Evolutionary conservation across 139 green algal genomes (phyloP).

Genomic region (Nannochloris sp.): DNA sequence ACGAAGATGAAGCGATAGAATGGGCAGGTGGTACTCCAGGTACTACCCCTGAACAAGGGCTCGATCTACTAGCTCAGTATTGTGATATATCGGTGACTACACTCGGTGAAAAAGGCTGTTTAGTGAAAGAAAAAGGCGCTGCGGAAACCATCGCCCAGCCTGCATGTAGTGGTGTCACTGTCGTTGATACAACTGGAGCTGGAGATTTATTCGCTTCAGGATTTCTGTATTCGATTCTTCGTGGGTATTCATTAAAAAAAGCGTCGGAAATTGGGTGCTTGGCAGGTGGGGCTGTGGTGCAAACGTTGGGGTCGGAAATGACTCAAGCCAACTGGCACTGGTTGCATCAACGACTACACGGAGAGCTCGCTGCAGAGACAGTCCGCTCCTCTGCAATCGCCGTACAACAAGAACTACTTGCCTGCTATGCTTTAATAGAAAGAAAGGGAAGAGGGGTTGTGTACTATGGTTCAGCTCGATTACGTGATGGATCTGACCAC

Average conservation of each 20-base stretch:
- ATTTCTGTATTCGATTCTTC: conserved; percentile 31
- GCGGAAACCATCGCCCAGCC: conserved; percentile 22
- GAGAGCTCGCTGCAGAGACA: conserved; percentile 39
- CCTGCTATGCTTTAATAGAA: conserved; percentile 52
- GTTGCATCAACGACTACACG: conserved; percentile 36
- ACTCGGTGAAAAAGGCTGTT: conserved; percentile 48
- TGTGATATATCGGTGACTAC: conserved; percentile 45
- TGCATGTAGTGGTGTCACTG: conserved; percentile 34
- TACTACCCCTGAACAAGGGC: conserved; percentile 7
- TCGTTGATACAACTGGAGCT: conserved; percentile 57
- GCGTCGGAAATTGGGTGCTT: conserved; percentile 53
- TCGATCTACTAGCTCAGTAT: conserved; percentile 31
- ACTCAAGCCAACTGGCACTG: conserved; percentile 33
- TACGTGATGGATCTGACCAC: conserved; percentile 33
- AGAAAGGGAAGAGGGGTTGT: conserved; percentile 46
- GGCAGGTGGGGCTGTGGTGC: conserved; percentile 51
- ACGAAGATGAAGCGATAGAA: conserved; percentile 52
- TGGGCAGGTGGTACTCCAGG: neutral
- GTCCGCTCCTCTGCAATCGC: conserved; percentile 37
- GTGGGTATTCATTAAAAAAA: conserved; percentile 21
- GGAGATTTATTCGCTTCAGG: conserved; percentile 59
- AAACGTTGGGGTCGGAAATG: conserved; percentile 55
- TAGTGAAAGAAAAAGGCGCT: conserved; percentile 15
- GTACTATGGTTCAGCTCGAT: conserved; percentile 57
- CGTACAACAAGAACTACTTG: conserved; percentile 52